Evolutionary conservation across 495 filamentous ascomycete species (phyloP).

Genomic region (Lasiosphaeris hirsuta): DNA sequence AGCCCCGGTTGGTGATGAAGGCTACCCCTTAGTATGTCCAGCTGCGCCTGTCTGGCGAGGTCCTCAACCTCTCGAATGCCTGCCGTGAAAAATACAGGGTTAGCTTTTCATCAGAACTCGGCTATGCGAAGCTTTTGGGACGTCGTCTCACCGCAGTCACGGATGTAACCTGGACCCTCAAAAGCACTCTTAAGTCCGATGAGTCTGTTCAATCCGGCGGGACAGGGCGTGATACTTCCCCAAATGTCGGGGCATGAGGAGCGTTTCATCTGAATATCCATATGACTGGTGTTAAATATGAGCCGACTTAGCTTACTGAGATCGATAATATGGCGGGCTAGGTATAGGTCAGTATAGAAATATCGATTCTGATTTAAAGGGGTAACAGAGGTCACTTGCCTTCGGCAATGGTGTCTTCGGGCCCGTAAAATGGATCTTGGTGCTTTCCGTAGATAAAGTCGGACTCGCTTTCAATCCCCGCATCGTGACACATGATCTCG

Average conservation of each 20-base stretch:
- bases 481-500: not conserved
- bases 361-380: not conserved
- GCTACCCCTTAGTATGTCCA: not conserved
- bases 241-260: not conserved
- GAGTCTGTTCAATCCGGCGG: not conserved
- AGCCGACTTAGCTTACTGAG: not conserved
- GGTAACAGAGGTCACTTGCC: not conserved
- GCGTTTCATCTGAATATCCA: not conserved
- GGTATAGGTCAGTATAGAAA: not conserved
- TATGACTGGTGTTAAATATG: not conserved
- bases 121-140: no score
- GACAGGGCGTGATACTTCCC: not conserved
- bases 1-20: no score
- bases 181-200: not conserved
- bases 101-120: no score
- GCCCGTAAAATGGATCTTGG: not conserved
- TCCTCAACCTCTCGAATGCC: slow-evolving; percentile 12
- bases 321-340: not conserved
- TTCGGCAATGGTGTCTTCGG: slow-evolving; percentile 3
- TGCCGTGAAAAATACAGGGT: not conserved
- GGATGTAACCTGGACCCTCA: slow-evolving; percentile 4
- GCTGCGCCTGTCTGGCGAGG: not conserved
- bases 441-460: no score
- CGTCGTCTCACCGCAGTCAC: slow-evolving; percentile 10
- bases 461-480: not conserved